Conservation (phyloP, 768 basidiomycete species). For the Lactarius pseudohatsudake region DNA sequence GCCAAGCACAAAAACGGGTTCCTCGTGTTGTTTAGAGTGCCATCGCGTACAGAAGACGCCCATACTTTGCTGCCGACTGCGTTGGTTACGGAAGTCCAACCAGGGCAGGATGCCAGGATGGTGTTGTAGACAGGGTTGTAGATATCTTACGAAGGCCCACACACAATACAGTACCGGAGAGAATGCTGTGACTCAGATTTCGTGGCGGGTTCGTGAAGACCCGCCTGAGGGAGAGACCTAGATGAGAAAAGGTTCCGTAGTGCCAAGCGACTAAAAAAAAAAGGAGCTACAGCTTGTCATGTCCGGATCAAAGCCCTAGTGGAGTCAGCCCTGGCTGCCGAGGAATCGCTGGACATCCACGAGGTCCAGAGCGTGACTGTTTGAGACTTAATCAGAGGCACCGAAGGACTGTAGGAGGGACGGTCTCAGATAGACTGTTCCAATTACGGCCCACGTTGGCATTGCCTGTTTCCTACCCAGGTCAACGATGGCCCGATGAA, state of each 20-base stretch:
- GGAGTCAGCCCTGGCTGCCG: constrained; percentile 25
- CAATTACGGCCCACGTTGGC: constrained; percentile 40
- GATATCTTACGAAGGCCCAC: constrained; percentile 36
- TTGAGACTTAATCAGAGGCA: background rate
- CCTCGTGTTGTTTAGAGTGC: background rate
- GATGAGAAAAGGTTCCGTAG: background rate
- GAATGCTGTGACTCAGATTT: constrained; percentile 38
- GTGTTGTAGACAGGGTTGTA: background rate
- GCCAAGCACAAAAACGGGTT: background rate
- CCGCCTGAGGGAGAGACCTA: background rate
- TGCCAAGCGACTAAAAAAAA: background rate
- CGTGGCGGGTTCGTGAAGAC: constrained; percentile 30
- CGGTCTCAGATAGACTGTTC: constrained; percentile 38
- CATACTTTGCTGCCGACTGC: constrained; percentile 36
- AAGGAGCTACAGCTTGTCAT: constrained; percentile 11
- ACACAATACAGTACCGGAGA: constrained; percentile 32
- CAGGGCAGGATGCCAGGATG: constrained; percentile 28
- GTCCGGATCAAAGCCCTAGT: background rate
- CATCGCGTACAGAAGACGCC: constrained; percentile 37
- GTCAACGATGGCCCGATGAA: constrained; percentile 31
- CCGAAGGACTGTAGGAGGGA: background rate
- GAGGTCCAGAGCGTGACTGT: constrained; percentile 37
- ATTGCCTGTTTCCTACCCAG: constrained; percentile 37
- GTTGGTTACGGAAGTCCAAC: constrained; percentile 30
- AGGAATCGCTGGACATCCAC: constrained; percentile 39